Evolutionary conservation across 192 early-diverging fungal species (phyloP), one percentile per base, ranked within the genome.

Genomic region (Kickxella alabastrina): DNA sequence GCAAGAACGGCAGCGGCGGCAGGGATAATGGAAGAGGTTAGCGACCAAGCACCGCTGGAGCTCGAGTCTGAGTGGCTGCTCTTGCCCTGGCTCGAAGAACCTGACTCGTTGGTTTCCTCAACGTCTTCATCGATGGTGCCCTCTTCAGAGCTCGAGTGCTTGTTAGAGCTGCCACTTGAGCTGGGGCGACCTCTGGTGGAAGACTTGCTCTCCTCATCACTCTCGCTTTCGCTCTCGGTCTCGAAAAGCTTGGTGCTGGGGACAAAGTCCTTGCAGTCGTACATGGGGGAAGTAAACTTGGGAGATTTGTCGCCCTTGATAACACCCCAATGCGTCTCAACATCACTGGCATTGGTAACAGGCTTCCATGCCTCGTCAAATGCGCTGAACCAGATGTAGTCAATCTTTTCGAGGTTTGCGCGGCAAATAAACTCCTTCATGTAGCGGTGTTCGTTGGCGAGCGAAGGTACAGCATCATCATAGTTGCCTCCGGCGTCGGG

Each of bases 311-410:
- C 66, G 26, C 59, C 63, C 45, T 65, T 57, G 18, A 72, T 39
- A 23, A 78, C 52, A 37, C 76, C 76, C 76, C 76, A 78, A 51
- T 78, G 65, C 15, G 69, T 54, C 62, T 78, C 76, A 9, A 78
- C 82, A 49, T 53, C 67, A 49, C 63, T 80, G 62, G 70, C 70
- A 19, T 76, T 75, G 13, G 55, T 68, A 37, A 62, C 65, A 0
- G 47, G 70, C 59, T 87, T 87, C 85, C 85, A 87, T 4, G 83
- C 80, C 47, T 83, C 82, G 48, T 87, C 85, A 66, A 83, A 82
- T 3, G 82, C 77, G 43, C 80, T 79, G 62, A 87, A 87, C 71
- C 72, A 87, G 42, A 81, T 81, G 48, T 87, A 87, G 22, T 79
- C 62, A 17, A 80, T 48, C 2, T 74, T 70, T 38, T 69, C 57